These are phyloP conservation scores for Triticum dicoccoides DNA, from an alignment of 176 grass and related monocot species.

Conservation along the genomic window DNA sequence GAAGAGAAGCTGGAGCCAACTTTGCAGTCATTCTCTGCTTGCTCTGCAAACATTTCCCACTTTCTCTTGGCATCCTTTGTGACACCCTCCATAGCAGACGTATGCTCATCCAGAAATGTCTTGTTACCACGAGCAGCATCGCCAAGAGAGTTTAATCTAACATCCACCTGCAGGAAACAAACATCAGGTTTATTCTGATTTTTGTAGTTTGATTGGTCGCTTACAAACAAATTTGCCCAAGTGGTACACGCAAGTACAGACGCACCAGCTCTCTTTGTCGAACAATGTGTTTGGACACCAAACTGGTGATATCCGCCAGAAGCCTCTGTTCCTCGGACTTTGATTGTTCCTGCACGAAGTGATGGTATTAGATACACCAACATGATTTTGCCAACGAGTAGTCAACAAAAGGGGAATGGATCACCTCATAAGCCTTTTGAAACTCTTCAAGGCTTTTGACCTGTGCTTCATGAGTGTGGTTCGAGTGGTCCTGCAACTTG, in stretches of 20 bases:
- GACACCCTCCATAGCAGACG: slow-evolving; percentile 51
- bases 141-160: slow-evolving; percentile 58
- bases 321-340: slow-evolving; percentile 81
- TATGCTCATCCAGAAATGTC: slow-evolving; percentile 70
- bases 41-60: slow-evolving; percentile 84
- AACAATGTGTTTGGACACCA: slow-evolving; percentile 76
- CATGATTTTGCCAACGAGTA: not conserved
- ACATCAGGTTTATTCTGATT: slow-evolving; percentile 6
- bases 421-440: slow-evolving; percentile 78
- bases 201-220: not conserved
- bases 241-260: not conserved
- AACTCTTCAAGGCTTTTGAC: slow-evolving; percentile 85
- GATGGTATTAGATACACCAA: slow-evolving; percentile 18
- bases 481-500: slow-evolving; percentile 62
- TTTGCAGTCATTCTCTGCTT: slow-evolving; percentile 64
- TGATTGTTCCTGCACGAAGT: slow-evolving; percentile 70
- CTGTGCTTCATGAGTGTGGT: slow-evolving; percentile 57
- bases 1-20: slow-evolving; percentile 70
- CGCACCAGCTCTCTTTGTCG: slow-evolving; percentile 85
- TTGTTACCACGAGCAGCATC: slow-evolving; percentile 66
- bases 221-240: not conserved
- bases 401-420: not conserved
- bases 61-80: slow-evolving; percentile 93
- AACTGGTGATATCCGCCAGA: slow-evolving; percentile 68
- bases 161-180: slow-evolving; percentile 62